Conservation (phyloP, 352 stramenopile genomes). For the Phytopythium mirpurense region DNA sequence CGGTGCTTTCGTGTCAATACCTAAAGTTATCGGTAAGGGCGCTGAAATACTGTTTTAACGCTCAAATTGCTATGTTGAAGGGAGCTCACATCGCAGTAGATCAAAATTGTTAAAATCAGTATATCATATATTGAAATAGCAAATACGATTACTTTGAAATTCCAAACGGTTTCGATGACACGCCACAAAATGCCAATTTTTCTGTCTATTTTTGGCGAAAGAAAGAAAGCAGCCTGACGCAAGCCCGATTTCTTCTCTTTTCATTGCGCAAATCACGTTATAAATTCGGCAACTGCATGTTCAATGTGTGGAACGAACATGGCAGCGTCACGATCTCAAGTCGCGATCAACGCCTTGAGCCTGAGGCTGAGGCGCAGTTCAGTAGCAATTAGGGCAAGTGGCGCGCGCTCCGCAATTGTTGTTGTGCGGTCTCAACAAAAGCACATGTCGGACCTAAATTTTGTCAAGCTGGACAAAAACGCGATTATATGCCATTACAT, state of each 20-base stretch:
- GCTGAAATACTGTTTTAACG: not conserved
- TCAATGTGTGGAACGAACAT: not conserved
- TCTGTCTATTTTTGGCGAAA: not conserved
- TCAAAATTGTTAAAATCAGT: not conserved
- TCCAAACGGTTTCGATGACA: no score
- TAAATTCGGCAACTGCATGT: no score
- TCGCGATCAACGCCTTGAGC: not conserved
- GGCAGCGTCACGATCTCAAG: not conserved
- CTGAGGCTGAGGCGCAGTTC: no score
- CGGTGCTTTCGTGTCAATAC: constrained; percentile 1
- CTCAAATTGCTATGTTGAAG: not conserved
- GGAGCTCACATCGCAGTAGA: not conserved
- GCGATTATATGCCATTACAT: not conserved
- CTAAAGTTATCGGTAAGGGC: not conserved
- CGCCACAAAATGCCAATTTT: not conserved
- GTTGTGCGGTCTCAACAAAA: no score
- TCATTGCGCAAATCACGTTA: not conserved
- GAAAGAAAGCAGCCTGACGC: not conserved
- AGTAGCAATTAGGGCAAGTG: not conserved
- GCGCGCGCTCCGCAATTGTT: not conserved
- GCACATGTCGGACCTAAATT: not conserved
- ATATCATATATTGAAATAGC: no score
- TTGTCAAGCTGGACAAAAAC: not conserved
- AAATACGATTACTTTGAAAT: no score
- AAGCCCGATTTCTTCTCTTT: not conserved